Base-by-base conservation (phyloP, 768 basidiomycete genomes). In the Amanita inopinata region DNA sequence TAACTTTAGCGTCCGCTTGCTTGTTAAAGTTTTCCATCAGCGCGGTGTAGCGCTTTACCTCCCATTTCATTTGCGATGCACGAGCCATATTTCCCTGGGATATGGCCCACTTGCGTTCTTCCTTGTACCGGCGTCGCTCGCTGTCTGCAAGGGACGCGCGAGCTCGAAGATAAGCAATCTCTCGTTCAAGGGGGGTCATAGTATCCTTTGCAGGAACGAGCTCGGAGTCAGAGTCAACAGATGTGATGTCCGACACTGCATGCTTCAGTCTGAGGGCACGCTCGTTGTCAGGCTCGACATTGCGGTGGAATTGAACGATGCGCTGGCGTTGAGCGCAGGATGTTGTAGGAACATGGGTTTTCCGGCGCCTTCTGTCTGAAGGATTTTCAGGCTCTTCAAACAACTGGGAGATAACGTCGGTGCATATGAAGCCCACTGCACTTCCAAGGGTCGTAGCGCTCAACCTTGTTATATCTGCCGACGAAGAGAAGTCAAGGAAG, bases 71-170 rank as follows among this genome's bases (percentile, higher is more conserved):
- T 64, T 91, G 80, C 19, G 70, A 65, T 22, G 86, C 86, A 34
- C 85, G 74, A 6, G 83, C 78, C 33, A 64, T 47, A 55, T 91
- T 87, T 0, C 85, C 85, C 56, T 83, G 78, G 14, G 83, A 82
- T 28, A 80, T 56, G 0, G 88, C 88, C 88, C 88, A 91, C 57
- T 88, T 86, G 50, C 77, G 71, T 61, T 91, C 88, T 61, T 91
- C 88, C 64, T 79, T 84, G 64, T 78, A 84, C 42, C 85, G 71
- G 30, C 88, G 71, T 14, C 83, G 74, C 60, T 91, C 86, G 47
- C 78, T 86, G 51, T 88, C 88, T 18, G 88, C 87, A 45, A 87
- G 61, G 14, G 83, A 80, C 5, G 87, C 87, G 19, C 83, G 74
- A 35, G 84, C 78, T 36, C 85, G 73, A 15, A 91, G 69, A 10